These are phyloP conservation scores for Uromyces viciae-fabae DNA, from an alignment of 1,284 basidiomycete genomes.

Conservation along the genomic window DNA sequence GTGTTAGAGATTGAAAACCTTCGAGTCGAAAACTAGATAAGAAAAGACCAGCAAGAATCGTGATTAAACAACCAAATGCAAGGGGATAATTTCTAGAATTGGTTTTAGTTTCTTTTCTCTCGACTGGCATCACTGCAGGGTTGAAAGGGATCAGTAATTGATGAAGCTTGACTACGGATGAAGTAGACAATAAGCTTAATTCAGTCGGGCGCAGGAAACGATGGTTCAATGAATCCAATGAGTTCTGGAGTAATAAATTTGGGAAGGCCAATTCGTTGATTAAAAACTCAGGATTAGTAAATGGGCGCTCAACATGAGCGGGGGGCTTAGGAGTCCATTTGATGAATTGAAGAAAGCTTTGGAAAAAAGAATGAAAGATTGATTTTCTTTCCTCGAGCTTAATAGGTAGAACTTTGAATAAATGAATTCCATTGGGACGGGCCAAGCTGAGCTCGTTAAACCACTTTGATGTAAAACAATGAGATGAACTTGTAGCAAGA, in stretches of 20 bases:
- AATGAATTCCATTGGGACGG: not conserved
- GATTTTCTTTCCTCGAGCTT: constrained; percentile 17
- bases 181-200: not conserved
- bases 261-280: not conserved
- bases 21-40: not conserved
- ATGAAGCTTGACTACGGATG: constrained; percentile 10
- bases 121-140: not conserved
- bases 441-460: not conserved
- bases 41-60: not conserved
- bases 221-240: not conserved
- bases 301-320: not conserved
- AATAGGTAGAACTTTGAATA: constrained; percentile 21
- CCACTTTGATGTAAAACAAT: constrained; percentile 14
- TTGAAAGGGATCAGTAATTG: not conserved
- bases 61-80: not conserved
- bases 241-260: constrained; percentile 3
- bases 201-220: constrained; percentile 10
- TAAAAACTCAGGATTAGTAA: not conserved
- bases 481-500: not conserved
- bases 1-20: not conserved
- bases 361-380: not conserved
- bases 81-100: not conserved
- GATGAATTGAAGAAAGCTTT: not conserved
- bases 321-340: not conserved
- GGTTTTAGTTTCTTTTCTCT: not conserved